Evolutionary conservation across 306 rosid species (phyloP).

Genomic region (Clitoria ternatea): DNA sequence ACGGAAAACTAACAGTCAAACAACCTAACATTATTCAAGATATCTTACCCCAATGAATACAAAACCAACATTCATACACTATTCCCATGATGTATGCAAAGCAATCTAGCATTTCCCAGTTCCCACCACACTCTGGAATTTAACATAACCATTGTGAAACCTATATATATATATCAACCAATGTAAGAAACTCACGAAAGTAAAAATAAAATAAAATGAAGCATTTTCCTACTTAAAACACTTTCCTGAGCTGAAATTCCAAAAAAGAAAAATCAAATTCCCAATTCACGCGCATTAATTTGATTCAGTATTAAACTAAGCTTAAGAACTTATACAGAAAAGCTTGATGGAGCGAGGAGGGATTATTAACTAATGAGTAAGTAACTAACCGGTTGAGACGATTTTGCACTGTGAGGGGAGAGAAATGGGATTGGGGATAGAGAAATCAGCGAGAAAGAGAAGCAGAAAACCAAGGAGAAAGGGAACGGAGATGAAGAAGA

Average conservation of each 20-base stretch:
- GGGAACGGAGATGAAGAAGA: slow-evolving; percentile 41
- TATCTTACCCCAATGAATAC: background rate
- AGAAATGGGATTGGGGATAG: slow-evolving; percentile 53
- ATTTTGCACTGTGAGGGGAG: slow-evolving; percentile 81
- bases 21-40: background rate
- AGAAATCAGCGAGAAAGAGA: slow-evolving; percentile 45
- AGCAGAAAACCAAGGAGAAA: slow-evolving; percentile 41
- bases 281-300: background rate
- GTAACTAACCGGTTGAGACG: slow-evolving; percentile 68
- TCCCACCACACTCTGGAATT: background rate
- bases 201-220: background rate
- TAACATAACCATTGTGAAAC: background rate
- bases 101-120: background rate
- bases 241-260: background rate
- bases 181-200: background rate
- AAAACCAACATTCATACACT: background rate
- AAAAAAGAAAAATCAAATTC: background rate
- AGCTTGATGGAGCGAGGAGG: background rate
- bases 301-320: background rate
- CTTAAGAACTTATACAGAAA: background rate
- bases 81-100: background rate
- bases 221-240: background rate
- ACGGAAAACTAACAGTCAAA: background rate
- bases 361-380: too few relatives aligned
- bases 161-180: background rate